Evolutionary conservation across 352 stramenopile species (phyloP), one percentile per base, ranked within the genome.

Genomic region (Aphanomyces invadans): DNA sequence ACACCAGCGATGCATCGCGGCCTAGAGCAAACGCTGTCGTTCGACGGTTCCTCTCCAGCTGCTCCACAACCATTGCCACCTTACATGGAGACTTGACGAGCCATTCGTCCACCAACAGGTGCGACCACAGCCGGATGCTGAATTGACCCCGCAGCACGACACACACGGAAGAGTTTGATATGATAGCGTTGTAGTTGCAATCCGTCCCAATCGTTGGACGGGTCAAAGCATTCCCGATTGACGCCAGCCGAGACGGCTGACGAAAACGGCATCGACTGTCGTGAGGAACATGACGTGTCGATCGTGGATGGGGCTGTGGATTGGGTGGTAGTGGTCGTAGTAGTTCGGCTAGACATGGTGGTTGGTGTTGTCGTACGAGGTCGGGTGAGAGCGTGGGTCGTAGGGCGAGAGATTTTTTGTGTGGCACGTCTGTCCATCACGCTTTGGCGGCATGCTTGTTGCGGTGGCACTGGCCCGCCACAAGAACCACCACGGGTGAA

Each of bases 111-210:
- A 57, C 23, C 23, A 26, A 26, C 49, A 26, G n/a, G n/a, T n/a
- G 49, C 49, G 49, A 57, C 49, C 49, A 57, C 49, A 57, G 23
- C 23, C 23, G 49, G 29, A 57, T 32, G 49, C 49, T 57, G 49
- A 57, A 57, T n/a, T 57, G 49, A n/a, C 36, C 49, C 25, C 49
- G 49, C 1, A 57, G 15, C 19, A 57, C 21, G 5, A 57, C 49
- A 15, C 17, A 29, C 19, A 57, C 23, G 4, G 49, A 4, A 1
- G 29, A 38, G 19, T 57, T 57, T n/a, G 12, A 21, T n/a, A n/a
- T n/a, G n/a, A n/a, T n/a, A n/a, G n/a, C n/a, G n/a, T n/a, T n/a
- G n/a, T n/a, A n/a, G n/a, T n/a, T n/a, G n/a, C n/a, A n/a, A n/a
- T n/a, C n/a, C n/a, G n/a, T n/a, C n/a, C n/a, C n/a, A n/a, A n/a